Base-by-base conservation (phyloP, 495 filamentous ascomycete species). In the Podospora comata region DNA sequence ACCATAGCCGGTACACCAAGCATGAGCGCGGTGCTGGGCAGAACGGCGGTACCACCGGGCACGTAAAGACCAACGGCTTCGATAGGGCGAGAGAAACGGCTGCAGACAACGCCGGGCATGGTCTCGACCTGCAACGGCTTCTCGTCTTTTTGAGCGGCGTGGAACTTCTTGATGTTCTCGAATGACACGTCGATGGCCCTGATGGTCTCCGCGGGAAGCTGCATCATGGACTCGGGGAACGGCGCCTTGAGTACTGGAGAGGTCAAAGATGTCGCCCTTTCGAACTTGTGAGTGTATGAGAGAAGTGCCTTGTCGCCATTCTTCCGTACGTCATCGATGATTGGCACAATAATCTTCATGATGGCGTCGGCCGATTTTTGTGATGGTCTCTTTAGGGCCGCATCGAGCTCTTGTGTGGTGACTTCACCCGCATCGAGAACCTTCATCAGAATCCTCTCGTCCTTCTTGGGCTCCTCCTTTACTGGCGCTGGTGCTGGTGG, bases 11-110 rank as follows among this genome's bases (percentile, higher is more conserved):
- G 95, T 5, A 98, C 95, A 74, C 95, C 95, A 28, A 99, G 85
- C 95, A 99, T 99, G 73, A 99, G 88, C 2, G 95, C 95, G 16
- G 95, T 97, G 60, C 92, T 96, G 4, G 95, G 95, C 16, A 99
- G 86, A 15, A 99, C 95, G 1, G 95, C 95, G 0, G 95, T 99
- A 62, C 95, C 95, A 65, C 95, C 95, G 9, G 95, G 95, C 9
- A 99, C 88, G 77, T 99, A 99, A 57, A 97, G 86, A 65, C 95
- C 95, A 34, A 99, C 95, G 19, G 92, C 85, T 77, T 98, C 95
- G 67, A 99, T 97, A 0, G 95, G 88, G 2, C 96, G 85, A 2
- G 91, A 90, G 82, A 98, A 98, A 61, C 95, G 92, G 62, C 92
- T 95, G 84, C 95, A 99, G 58, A 91, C 84, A 16, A 99, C 92